Evolutionary conservation across 495 filamentous ascomycete genomes (phyloP).

Genomic region (Penicillium canariense): DNA sequence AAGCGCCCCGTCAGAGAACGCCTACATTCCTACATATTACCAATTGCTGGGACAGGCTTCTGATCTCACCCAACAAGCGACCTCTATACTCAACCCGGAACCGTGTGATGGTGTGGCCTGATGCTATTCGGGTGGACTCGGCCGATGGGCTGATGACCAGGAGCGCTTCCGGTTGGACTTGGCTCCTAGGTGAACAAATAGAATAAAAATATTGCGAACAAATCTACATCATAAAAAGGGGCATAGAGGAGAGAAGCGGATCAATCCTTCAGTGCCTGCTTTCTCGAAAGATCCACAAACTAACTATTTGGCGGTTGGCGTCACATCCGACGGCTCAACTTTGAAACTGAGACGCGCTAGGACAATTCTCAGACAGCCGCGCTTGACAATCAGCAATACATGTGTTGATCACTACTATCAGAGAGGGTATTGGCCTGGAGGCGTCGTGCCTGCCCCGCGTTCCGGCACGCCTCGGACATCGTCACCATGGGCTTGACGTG

Average conservation of each 20-base stretch:
- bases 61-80: background rate
- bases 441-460: constrained; percentile 10
- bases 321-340: constrained; percentile 3
- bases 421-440: background rate
- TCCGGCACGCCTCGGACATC: background rate
- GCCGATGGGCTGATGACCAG: constrained; percentile 20
- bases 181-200: background rate
- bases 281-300: constrained; percentile 1
- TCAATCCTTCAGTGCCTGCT: too few relatives aligned
- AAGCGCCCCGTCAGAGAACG: background rate
- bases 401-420: constrained; percentile 12
- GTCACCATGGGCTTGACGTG: constrained; percentile 7
- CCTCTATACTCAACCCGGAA: background rate
- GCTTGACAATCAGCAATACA: constrained; percentile 18
- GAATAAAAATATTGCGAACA: background rate
- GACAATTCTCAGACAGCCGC: constrained; percentile 17
- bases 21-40: background rate
- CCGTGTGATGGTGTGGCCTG: constrained; percentile 22
- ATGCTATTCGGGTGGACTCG: constrained; percentile 7
- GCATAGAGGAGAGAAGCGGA: background rate
- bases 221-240: background rate
- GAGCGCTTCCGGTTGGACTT: constrained; percentile 5
- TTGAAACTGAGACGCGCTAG: constrained; percentile 20
- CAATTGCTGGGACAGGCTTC: background rate
- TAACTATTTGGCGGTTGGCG: background rate